Evolutionary conservation across 2,329 filamentous ascomycete species (phyloP), one percentile per base, ranked within the genome.

Genomic region (Fusarium guadeloupense): DNA sequence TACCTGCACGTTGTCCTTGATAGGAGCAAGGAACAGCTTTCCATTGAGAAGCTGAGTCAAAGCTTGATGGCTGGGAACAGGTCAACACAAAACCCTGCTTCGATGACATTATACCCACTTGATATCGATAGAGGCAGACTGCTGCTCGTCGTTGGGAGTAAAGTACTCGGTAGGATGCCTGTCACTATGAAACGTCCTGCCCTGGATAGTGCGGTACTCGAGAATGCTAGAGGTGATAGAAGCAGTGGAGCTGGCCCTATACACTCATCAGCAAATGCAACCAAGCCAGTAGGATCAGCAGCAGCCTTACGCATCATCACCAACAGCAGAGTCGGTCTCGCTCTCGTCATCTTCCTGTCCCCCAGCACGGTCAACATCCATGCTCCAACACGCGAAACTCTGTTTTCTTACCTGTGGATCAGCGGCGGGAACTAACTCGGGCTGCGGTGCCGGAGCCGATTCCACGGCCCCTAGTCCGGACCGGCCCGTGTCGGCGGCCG

Each of bases 101-200:
- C 3, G 5, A 12, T 13, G 20, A 5, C 9, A 6, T 9, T 13
- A 35, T 12, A 35, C 60, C 14, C 9, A 66, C 66, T 62, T 69
- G 30, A 69, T 69, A 23, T 69, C 66, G 10, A 69, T 68, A 17
- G 66, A 69, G 2, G 56, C 55, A 6, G 65, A 62, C 39, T 69
- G 66, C 42, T 67, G 62, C 17, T 69, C 62, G 17, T 69, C 67
- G 13, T 69, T 69, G 9, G 64, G 67, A 9, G 63, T 64, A 20
- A 69, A 67, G 37, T 69, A 69, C 33, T 69, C 66, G 0, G 54
- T 65, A 9, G 52, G 52, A 10, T 67, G 62, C n/a, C 52, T 42
- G 5, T 69, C 66, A 12, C 66, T 69, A 14, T 69, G 67, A 14
- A 64, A 67, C 0, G 66, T 69, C 1, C 66, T 62, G 5, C 66